These are phyloP conservation scores for Monosporascus sp. DNA, from an alignment of 2,329 filamentous ascomycete genomes.

Conservation along the genomic window DNA sequence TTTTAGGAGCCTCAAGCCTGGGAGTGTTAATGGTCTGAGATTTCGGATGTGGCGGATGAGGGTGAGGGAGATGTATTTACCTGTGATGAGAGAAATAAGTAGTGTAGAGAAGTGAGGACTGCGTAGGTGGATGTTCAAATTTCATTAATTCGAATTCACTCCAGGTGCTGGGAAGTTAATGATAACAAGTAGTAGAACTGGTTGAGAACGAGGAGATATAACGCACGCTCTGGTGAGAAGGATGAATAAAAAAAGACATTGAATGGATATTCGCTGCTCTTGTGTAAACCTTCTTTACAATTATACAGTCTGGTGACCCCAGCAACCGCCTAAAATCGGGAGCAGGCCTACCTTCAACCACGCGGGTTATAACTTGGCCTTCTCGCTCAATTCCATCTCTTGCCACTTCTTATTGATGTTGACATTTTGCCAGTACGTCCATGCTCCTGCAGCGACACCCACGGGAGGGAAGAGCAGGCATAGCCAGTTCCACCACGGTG, in stretches of 20 bases:
- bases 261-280: neutral
- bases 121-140: no score
- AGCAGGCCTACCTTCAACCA: neutral
- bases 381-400: constrained; percentile 45
- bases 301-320: neutral
- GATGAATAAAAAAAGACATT: neutral
- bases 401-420: constrained; percentile 69
- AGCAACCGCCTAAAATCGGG: neutral
- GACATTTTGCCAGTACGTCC: constrained; percentile 69
- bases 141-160: no score
- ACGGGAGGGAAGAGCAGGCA: constrained; percentile 68
- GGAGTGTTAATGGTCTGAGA: no score
- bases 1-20: no score
- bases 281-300: no score
- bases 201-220: neutral
- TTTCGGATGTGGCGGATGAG: no score
- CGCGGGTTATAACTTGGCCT: constrained; percentile 34
- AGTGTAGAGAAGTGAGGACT: neutral
- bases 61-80: no score
- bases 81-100: neutral
- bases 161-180: no score
- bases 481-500: constrained; percentile 79
- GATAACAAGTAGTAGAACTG: no score
- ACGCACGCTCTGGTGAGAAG: neutral
- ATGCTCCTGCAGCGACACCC: constrained; percentile 62